Conservation (phyloP, 1,139 yeast species). For the Yamadazyma friedrichii region DNA sequence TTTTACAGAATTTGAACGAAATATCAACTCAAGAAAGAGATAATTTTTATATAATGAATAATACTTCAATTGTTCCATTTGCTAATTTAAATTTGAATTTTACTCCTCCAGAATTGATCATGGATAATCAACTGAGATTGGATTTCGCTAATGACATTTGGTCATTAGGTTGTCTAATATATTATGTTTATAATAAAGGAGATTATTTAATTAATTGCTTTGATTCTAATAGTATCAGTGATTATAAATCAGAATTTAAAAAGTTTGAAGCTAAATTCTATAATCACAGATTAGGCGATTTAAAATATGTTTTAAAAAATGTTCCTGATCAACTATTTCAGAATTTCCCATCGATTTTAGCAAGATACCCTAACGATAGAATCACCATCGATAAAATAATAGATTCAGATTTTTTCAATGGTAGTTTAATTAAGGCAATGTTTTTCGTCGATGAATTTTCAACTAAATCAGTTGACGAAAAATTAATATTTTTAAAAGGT, state of each 20-base stretch:
- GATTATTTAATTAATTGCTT: conserved; percentile 48
- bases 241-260: conserved; percentile 47
- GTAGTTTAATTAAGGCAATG: conserved; percentile 79
- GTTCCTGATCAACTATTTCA: conserved; percentile 36
- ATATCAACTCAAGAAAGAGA: conserved; percentile 48
- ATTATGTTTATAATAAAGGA: conserved; percentile 56
- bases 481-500: conserved; percentile 66
- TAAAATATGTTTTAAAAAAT: conserved; percentile 45
- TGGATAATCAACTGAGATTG: conserved; percentile 36
- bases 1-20: conserved; percentile 54
- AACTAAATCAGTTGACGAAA: conserved; percentile 69
- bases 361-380: conserved; percentile 46
- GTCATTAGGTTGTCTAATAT: conserved; percentile 77
- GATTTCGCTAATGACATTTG: conserved; percentile 78
- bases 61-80: conserved; percentile 78
- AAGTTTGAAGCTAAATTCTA: conserved; percentile 41
- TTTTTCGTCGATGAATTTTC: conserved; percentile 82
- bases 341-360: conserved; percentile 34
- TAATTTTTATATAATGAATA: conserved; percentile 59
- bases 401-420: conserved; percentile 64
- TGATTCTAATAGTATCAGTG: conserved; percentile 46
- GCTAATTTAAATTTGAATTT: conserved; percentile 71
- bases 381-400: conserved; percentile 51
- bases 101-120: conserved; percentile 39
- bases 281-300: conserved; percentile 45